Percentiles rank a stretch among this genome's conserved stretches.
Conservation (phyloP, 352 stramenopile genomes). For the Phytopythium vexans region DNA sequence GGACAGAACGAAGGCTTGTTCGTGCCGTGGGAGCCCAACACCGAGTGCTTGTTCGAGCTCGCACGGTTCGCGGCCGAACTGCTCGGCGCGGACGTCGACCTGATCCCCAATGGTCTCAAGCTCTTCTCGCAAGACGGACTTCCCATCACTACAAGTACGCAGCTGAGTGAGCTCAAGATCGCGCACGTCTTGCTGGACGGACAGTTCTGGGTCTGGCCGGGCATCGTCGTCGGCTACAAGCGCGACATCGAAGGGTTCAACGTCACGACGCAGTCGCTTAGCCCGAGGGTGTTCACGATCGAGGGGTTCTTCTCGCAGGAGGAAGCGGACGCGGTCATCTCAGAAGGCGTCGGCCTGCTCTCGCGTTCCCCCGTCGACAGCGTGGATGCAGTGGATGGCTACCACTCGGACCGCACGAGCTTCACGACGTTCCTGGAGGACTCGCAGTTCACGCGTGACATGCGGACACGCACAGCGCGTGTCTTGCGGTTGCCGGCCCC, state of each 20-base stretch:
- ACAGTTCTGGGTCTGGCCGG: slow-evolving; percentile 78
- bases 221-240: slow-evolving; percentile 59
- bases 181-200: slow-evolving; percentile 65
- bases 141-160: slow-evolving; percentile 29
- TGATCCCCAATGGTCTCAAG: slow-evolving; percentile 50
- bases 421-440: slow-evolving; percentile 69
- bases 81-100: slow-evolving; percentile 44
- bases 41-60: slow-evolving; percentile 45
- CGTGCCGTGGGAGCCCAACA: slow-evolving; percentile 27
- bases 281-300: slow-evolving; percentile 59
- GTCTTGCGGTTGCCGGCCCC: slow-evolving; percentile 48
- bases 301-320: slow-evolving; percentile 59
- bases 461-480: slow-evolving; percentile 42
- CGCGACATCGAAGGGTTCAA: slow-evolving; percentile 44
- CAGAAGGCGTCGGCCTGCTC: slow-evolving; percentile 40
- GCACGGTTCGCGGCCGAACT: slow-evolving; percentile 26
- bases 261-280: slow-evolving; percentile 61
- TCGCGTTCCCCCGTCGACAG: slow-evolving; percentile 59
- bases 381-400: slow-evolving; percentile 47
- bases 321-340: slow-evolving; percentile 56
- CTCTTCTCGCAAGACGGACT: slow-evolving; percentile 52
- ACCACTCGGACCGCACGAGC: slow-evolving; percentile 62
- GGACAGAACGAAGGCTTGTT: slow-evolving; percentile 55
- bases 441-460: slow-evolving; percentile 58
- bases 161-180: slow-evolving; percentile 40